Percentiles rank a stretch among this genome's conserved stretches.
phyloP scores from a whole-genome alignment of 2,329 filamentous ascomycete species.

The Fusarium domesticum region DNA sequence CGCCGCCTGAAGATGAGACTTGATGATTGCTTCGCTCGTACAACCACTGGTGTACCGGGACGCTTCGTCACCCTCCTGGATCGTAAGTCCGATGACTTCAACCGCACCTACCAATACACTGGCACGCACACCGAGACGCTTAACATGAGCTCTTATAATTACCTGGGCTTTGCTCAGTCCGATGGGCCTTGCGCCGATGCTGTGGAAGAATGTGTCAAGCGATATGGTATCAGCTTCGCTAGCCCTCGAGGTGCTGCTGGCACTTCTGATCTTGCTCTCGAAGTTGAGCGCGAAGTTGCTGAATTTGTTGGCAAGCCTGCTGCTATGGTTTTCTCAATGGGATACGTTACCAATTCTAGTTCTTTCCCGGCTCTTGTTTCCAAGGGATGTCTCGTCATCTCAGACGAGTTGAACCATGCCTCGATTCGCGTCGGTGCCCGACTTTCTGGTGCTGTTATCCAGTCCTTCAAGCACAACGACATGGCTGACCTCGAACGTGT shows the following conservation, averaged over 20 bases:
- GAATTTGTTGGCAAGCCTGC: constrained; percentile 91
- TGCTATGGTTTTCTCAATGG: constrained; percentile 98
- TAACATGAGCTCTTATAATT: constrained; percentile 99
- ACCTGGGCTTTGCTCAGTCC: constrained; percentile 95
- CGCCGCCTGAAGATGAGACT: constrained; percentile 88
- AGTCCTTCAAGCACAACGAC: constrained; percentile 97
- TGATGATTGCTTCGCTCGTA: constrained; percentile 93
- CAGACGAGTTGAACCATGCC: constrained; percentile 95
- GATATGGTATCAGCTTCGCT: constrained; percentile 78
- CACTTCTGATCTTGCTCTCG: constrained; percentile 80
- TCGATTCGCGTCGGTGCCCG: constrained; percentile 95
- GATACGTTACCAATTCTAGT: constrained; percentile 92
- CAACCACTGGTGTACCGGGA: constrained; percentile 89
- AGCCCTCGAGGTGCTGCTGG: constrained; percentile 82
- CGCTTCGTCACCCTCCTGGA: constrained; percentile 92
- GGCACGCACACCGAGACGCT: constrained; percentile 91
- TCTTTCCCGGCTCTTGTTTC: constrained; percentile 88
- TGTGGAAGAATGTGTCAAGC: constrained; percentile 79
- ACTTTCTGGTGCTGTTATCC: constrained; percentile 90
- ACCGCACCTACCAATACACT: constrained; percentile 82
- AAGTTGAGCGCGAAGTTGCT: constrained; percentile 88
- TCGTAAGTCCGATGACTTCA: constrained; percentile 86
- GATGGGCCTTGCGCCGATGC: constrained; percentile 94
- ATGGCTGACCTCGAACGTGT: constrained; percentile 82
- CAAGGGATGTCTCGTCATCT: constrained; percentile 92